A percentile compares a stretch with the other conserved stretches of the same genome.
These are phyloP conservation scores for Phyllosticta citribraziliensis DNA, from an alignment of 2,329 filamentous ascomycete genomes.

Conservation along the genomic window DNA sequence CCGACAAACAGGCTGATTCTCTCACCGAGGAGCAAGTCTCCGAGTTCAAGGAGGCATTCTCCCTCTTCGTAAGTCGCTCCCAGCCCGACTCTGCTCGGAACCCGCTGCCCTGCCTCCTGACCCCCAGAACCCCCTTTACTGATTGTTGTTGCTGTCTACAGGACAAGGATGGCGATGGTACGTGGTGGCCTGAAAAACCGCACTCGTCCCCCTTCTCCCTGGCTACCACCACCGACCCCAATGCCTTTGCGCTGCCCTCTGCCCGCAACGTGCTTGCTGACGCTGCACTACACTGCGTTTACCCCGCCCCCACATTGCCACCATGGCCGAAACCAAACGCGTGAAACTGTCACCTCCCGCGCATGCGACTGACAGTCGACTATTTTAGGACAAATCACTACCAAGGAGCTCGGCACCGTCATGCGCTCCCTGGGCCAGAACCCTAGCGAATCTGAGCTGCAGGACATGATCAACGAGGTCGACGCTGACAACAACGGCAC, in stretches of 20 bases:
- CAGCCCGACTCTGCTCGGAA: slow-evolving; percentile 16
- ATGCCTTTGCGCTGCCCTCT: not conserved
- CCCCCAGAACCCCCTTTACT: not conserved
- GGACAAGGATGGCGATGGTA: slow-evolving; percentile 52
- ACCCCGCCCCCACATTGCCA: not conserved
- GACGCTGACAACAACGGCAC: slow-evolving; percentile 56
- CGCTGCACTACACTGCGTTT: not conserved
- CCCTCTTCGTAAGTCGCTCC: slow-evolving; percentile 79
- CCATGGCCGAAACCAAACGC: not conserved
- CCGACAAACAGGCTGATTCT: slow-evolving; percentile 70
- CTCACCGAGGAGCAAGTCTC: slow-evolving; percentile 99
- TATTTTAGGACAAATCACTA: slow-evolving; percentile 50
- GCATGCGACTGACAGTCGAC: slow-evolving; percentile 8
- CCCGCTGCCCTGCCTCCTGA: not conserved
- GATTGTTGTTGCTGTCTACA: slow-evolving; percentile 18
- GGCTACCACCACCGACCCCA: not conserved
- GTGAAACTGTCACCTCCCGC: not conserved
- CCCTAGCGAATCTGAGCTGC: slow-evolving; percentile 51
- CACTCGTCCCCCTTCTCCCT: not conserved
- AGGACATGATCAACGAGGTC: slow-evolving; percentile 59
- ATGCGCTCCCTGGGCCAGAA: slow-evolving; percentile 56
- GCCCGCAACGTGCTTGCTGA: not conserved
- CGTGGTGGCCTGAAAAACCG: slow-evolving; percentile 16
- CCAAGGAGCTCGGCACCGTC: slow-evolving; percentile 52
- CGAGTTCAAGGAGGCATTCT: slow-evolving; percentile 99